phyloP scores from a whole-genome alignment of 1,284 basidiomycete genomes.

The Calocybe gambosa region DNA sequence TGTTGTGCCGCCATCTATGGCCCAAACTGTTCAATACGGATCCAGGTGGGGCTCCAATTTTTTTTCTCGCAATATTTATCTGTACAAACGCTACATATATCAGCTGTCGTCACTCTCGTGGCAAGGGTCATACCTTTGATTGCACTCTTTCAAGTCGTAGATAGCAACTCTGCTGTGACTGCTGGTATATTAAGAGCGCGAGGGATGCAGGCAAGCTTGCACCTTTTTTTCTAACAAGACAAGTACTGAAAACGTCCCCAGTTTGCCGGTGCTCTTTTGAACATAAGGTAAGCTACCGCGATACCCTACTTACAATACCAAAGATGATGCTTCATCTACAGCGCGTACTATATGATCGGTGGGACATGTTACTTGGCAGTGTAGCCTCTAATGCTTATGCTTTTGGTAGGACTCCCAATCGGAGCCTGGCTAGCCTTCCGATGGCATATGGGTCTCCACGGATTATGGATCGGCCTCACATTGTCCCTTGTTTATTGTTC shows the following conservation, averaged over 20 bases:
- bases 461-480: conserved; percentile 11
- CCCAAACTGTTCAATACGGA: conserved; percentile 84
- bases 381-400: not conserved
- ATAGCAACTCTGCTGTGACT: conserved; percentile 64
- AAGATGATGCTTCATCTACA: not conserved
- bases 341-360: conserved; percentile 13
- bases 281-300: conserved; percentile 41
- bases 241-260: not conserved
- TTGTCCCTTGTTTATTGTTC: conserved; percentile 7
- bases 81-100: not conserved
- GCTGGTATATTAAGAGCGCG: conserved; percentile 73
- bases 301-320: conserved; percentile 23
- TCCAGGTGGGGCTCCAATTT: conserved; percentile 35
- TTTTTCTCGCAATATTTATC: not conserved
- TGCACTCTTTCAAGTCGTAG: conserved; percentile 77
- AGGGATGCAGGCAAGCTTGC: conserved; percentile 58
- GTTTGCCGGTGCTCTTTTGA: conserved; percentile 48
- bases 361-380: not conserved
- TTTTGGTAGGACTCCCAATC: conserved; percentile 8
- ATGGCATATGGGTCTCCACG: conserved; percentile 6
- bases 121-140: conserved; percentile 68
- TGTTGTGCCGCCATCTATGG: conserved; percentile 69
- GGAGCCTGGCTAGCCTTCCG: conserved; percentile 9
- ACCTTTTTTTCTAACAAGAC: not conserved
- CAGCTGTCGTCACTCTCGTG: conserved; percentile 60